Evolutionary conservation across 495 filamentous ascomycete species (phyloP).

Genomic region (Amphirosellinia nigrospora): DNA sequence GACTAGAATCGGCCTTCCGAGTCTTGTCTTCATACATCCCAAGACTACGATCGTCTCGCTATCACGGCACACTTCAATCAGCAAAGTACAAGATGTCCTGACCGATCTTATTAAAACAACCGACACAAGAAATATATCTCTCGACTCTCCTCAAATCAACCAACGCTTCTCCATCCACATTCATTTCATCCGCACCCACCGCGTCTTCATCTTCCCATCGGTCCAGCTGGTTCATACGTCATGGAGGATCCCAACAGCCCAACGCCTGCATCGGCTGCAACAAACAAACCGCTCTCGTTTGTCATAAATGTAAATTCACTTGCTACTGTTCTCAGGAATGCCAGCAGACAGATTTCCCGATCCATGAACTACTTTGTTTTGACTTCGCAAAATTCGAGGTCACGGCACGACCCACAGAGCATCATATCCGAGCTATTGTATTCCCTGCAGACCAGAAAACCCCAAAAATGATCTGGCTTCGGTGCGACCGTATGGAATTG

Average conservation of each 20-base stretch:
- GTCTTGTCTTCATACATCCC: background rate
- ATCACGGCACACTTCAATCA: background rate
- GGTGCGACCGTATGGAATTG: background rate
- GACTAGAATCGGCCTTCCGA: no score
- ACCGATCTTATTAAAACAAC: background rate
- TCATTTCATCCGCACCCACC: background rate
- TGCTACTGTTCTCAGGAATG: conserved; percentile 10
- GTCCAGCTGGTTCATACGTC: background rate
- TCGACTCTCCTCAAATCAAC: background rate
- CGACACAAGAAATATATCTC: no score
- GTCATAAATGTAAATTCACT: background rate
- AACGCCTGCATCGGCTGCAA: conserved; percentile 26
- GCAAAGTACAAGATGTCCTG: background rate
- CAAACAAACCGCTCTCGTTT: conserved; percentile 11
- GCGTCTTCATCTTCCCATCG: background rate
- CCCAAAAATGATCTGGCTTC: background rate
- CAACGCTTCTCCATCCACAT: background rate
- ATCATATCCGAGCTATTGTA: background rate
- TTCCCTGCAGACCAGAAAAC: background rate
- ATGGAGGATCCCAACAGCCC: conserved; percentile 14
- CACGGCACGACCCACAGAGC: background rate
- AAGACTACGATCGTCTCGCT: background rate
- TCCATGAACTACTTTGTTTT: background rate
- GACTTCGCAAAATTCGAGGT: background rate
- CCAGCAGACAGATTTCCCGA: background rate